Evolutionary conservation across 805 yeast species (phyloP).

Genomic region (Millerozyma acaciae): DNA sequence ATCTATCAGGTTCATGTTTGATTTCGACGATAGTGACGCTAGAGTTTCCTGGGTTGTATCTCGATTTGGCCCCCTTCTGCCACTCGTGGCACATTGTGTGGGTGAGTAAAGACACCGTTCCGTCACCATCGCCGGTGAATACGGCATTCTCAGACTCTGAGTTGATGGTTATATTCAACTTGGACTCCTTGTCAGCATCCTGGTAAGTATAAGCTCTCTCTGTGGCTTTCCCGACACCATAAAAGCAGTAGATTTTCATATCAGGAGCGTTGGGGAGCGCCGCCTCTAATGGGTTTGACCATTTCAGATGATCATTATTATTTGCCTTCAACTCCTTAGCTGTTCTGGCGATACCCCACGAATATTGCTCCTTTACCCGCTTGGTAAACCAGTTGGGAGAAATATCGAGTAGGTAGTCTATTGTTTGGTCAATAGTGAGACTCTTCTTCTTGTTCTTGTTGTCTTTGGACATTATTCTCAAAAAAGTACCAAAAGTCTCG

Average conservation of each 20-base stretch:
- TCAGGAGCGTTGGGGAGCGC: slow-evolving; percentile 92
- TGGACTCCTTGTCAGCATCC: slow-evolving; percentile 51
- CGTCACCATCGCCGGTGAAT: slow-evolving; percentile 88
- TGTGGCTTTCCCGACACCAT: slow-evolving; percentile 96
- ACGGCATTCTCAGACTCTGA: slow-evolving; percentile 63
- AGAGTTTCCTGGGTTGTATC: slow-evolving; percentile 75
- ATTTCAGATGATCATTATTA: slow-evolving; percentile 68
- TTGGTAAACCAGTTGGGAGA: slow-evolving; percentile 76
- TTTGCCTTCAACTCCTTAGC: slow-evolving; percentile 57
- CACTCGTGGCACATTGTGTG: slow-evolving; percentile 91
- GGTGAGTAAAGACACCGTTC: slow-evolving; percentile 83
- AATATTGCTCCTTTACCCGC: slow-evolving; percentile 66
- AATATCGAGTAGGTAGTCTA: slow-evolving; percentile 58
- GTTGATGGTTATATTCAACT: slow-evolving; percentile 68
- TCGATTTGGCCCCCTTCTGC: slow-evolving; percentile 58
- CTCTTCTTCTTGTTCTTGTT: slow-evolving; percentile 40
- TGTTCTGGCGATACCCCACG: slow-evolving; percentile 69
- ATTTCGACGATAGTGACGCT: slow-evolving; percentile 83
- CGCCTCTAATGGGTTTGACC: slow-evolving; percentile 95
- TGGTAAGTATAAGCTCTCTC: slow-evolving; percentile 88
- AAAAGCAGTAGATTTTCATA: slow-evolving; percentile 81
- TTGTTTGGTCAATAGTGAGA: slow-evolving; percentile 62
- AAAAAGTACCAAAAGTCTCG: slow-evolving; percentile 66
- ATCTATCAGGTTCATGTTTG: slow-evolving; percentile 87
- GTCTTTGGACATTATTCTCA: slow-evolving; percentile 49